Conservation (phyloP, 2,329 filamentous ascomycete genomes). For the Fusarium xylarioides region DNA sequence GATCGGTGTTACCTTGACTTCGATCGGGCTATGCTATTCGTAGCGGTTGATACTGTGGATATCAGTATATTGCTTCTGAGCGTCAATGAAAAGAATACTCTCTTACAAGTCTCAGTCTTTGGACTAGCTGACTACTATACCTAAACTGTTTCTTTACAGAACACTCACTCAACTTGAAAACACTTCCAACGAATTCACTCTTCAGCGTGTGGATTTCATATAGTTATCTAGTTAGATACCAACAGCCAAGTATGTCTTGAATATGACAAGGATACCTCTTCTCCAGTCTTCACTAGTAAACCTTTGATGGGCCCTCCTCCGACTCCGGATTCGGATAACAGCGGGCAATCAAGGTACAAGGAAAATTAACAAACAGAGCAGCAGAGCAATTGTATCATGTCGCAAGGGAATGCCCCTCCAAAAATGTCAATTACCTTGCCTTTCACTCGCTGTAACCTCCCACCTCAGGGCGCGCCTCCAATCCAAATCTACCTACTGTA, state of each 20-base stretch:
- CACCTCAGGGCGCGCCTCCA: constrained; percentile 2
- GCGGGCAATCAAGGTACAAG: constrained; percentile 4
- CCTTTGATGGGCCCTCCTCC: constrained; percentile 6
- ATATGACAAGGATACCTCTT: constrained; percentile 5
- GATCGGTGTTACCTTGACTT: background rate
- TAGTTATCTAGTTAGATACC: background rate
- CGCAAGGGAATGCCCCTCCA: constrained; percentile 20
- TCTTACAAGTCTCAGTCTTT: background rate
- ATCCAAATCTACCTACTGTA: background rate
- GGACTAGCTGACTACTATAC: background rate
- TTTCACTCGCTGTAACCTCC: background rate
- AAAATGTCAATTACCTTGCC: background rate
- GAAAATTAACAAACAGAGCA: background rate
- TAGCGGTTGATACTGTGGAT: no score
- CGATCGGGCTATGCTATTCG: background rate
- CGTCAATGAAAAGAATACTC: background rate
- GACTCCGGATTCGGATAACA: constrained; percentile 22
- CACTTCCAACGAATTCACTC: background rate
- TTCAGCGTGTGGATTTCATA: background rate
- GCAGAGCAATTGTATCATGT: background rate
- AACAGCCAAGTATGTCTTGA: background rate
- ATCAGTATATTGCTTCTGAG: background rate
- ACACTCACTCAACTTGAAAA: background rate
- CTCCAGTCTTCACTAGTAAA: background rate
- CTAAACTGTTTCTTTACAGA: background rate